Conservation (phyloP, 2,329 filamentous ascomycete species). For the Pseudogymnoascus sp. region DNA sequence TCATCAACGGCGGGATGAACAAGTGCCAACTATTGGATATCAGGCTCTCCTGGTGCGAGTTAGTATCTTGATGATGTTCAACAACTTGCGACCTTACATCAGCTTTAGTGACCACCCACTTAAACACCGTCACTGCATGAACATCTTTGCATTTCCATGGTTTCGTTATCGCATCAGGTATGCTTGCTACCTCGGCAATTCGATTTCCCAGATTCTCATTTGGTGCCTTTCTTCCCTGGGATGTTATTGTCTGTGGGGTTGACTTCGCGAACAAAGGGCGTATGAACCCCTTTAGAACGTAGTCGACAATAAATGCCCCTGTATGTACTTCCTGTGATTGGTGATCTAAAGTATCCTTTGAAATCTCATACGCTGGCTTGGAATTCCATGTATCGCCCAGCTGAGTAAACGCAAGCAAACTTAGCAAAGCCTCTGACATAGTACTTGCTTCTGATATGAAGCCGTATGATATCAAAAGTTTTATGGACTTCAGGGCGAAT, state of each 20-base stretch:
- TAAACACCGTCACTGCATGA: constrained; percentile 46
- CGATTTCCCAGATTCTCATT: constrained; percentile 32
- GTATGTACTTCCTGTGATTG: not conserved
- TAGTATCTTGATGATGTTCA: constrained; percentile 3
- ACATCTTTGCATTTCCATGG: constrained; percentile 52
- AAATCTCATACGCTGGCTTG: not conserved
- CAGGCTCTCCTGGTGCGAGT: constrained; percentile 29
- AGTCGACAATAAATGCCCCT: constrained; percentile 38
- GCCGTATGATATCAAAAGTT: not conserved
- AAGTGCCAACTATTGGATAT: constrained; percentile 56
- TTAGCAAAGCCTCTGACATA: not conserved
- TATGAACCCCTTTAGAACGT: constrained; percentile 53
- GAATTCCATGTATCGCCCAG: constrained; percentile 3
- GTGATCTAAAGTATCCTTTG: not conserved
- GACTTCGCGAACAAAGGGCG: constrained; percentile 57
- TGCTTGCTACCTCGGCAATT: constrained; percentile 27
- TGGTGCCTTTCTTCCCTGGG: constrained; percentile 47
- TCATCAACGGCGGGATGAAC: constrained; percentile 60
- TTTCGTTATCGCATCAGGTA: constrained; percentile 37
- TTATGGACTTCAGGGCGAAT: not conserved
- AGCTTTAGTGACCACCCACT: constrained; percentile 49
- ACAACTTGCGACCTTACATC: constrained; percentile 34
- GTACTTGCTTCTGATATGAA: not conserved
- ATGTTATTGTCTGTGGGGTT: constrained; percentile 44
- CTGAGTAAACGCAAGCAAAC: constrained; percentile 1